Evolutionary conservation across 1,139 yeast genomes (phyloP).

Genomic region (Candida tropicalis): DNA sequence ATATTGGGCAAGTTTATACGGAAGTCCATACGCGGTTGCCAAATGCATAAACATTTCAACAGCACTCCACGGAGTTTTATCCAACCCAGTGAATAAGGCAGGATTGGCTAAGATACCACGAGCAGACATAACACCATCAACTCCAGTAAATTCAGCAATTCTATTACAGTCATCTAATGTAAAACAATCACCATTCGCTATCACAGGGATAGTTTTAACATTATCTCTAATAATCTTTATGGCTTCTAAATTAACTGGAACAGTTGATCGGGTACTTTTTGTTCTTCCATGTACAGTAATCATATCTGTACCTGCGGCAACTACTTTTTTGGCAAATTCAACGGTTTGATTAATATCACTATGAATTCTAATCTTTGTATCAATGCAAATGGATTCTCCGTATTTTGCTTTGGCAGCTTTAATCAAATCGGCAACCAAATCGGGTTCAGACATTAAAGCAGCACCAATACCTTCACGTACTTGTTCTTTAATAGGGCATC

Average conservation of each 20-base stretch:
- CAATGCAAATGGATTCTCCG: slow-evolving; percentile 72
- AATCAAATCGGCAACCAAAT: slow-evolving; percentile 82
- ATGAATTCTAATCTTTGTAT: slow-evolving; percentile 91
- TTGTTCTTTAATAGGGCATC: slow-evolving; percentile 96
- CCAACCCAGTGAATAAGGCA: slow-evolving; percentile 76
- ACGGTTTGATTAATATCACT: slow-evolving; percentile 71
- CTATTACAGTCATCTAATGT: slow-evolving; percentile 59
- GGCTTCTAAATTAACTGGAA: slow-evolving; percentile 82
- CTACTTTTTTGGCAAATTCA: slow-evolving; percentile 70
- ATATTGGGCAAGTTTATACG: slow-evolving; percentile 81
- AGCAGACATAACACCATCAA: slow-evolving; percentile 95
- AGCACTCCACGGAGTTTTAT: slow-evolving; percentile 86
- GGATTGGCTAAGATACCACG: slow-evolving; percentile 88
- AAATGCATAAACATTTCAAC: slow-evolving; percentile 82
- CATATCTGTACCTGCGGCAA: slow-evolving; percentile 88
- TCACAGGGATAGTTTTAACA: slow-evolving; percentile 69
- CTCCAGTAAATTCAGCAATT: slow-evolving; percentile 69
- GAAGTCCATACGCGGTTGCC: slow-evolving; percentile 78
- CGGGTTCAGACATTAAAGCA: slow-evolving; percentile 85
- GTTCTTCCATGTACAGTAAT: slow-evolving; percentile 95
- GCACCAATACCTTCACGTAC: slow-evolving; percentile 97
- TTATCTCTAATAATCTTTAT: slow-evolving; percentile 64
- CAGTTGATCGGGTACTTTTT: slow-evolving; percentile 78
- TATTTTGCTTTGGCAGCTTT: slow-evolving; percentile 74
- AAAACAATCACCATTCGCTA: slow-evolving; percentile 96